phyloP scores from a whole-genome alignment of 345 rosid genomes.

The Pelargonium nanum region DNA sequence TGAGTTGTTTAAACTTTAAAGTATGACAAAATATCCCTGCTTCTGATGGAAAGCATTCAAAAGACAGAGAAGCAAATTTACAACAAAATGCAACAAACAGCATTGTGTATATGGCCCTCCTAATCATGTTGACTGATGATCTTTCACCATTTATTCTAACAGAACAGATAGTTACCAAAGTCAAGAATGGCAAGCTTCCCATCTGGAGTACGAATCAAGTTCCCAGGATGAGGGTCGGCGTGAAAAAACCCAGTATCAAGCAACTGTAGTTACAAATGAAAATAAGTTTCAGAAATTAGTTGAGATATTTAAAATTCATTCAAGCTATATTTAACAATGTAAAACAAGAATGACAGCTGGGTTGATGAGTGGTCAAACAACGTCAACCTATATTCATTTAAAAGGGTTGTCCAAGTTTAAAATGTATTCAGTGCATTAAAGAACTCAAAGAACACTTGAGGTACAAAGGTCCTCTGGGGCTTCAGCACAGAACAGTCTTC shows the following conservation, averaged over 20 bases:
- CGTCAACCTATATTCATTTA: background rate
- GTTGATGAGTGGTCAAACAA: background rate
- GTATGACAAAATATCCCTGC: too few species aligned
- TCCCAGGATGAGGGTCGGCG: conserved; percentile 99
- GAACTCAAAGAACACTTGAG: too few species aligned
- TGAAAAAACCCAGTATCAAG: conserved; percentile 98
- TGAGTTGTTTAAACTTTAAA: too few species aligned
- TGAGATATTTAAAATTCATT: background rate
- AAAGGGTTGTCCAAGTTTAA: too few species aligned
- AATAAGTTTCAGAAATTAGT: conserved; percentile 3
- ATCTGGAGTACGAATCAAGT: conserved; percentile 91
- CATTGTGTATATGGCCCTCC: conserved; percentile 3
- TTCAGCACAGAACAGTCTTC: too few species aligned
- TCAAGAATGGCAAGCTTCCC: conserved; percentile 96
- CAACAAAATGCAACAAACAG: background rate
- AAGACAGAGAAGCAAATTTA: conserved; percentile 4
- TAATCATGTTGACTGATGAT: conserved; percentile 4
- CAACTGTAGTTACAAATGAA: conserved; percentile 38
- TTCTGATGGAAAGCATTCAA: too few species aligned
- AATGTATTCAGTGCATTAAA: too few species aligned
- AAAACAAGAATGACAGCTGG: too few species aligned
- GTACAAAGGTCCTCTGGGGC: too few species aligned
- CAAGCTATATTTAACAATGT: background rate
- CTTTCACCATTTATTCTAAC: conserved; percentile 11
- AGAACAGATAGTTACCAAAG: conserved; percentile 54